Conservation (phyloP, 805 yeast genomes). For the Candida dajiaensis region DNA sequence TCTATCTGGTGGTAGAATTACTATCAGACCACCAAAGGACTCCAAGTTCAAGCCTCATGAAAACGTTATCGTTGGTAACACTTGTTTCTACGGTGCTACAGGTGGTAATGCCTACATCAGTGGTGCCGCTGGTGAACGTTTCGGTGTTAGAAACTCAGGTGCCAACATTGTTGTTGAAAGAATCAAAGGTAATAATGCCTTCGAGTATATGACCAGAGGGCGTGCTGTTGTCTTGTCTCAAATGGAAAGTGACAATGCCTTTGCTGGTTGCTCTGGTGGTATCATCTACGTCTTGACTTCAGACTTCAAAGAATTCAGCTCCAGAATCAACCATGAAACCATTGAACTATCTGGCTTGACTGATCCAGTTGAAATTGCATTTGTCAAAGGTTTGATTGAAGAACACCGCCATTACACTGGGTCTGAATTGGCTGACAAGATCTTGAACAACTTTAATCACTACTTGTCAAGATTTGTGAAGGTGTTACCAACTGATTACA, state of each 20-base stretch:
- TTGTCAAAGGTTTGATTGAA: conserved; percentile 86
- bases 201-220: conserved; percentile 99
- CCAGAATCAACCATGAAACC: conserved; percentile 72
- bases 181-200: conserved; percentile 92
- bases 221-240: conserved; percentile 88
- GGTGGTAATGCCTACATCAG: conserved; percentile 90
- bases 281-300: conserved; percentile 93
- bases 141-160: conserved; percentile 98
- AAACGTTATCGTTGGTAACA: conserved; percentile 94
- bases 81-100: conserved; percentile 97
- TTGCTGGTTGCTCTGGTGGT: conserved; percentile 99
- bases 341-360: conserved; percentile 72
- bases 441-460: conserved; percentile 83
- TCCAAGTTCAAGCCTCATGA: conserved; percentile 90
- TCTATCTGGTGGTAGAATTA: conserved; percentile 87
- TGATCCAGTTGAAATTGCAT: conserved; percentile 91
- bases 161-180: conserved; percentile 97
- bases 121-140: conserved; percentile 98
- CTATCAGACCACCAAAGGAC: conserved; percentile 85
- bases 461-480: conserved; percentile 85
- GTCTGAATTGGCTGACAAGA: conserved; percentile 81
- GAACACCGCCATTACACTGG: conserved; percentile 94
- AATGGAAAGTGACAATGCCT: conserved; percentile 81
- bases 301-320: conserved; percentile 78
- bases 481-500: conserved; percentile 89